Conservation (phyloP, 2,329 filamentous ascomycete species). For the Alternaria metachromatica region DNA sequence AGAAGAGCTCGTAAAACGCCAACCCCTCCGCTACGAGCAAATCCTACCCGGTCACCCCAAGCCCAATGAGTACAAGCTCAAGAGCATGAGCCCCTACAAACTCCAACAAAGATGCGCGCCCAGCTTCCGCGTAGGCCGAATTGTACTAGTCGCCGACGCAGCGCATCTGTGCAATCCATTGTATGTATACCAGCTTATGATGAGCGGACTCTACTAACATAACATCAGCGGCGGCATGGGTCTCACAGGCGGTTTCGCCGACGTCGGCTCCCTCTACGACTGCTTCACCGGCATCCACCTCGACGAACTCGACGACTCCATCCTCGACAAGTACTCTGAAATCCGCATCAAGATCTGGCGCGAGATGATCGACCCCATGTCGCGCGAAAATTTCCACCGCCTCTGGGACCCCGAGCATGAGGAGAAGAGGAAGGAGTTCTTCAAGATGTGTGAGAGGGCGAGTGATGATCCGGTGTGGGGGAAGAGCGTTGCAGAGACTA, state of each 20-base stretch:
- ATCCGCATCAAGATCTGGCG: slow-evolving; percentile 43
- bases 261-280: slow-evolving; percentile 67
- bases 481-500: slow-evolving; percentile 32
- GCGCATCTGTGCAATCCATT: slow-evolving; percentile 65
- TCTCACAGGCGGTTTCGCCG: slow-evolving; percentile 69
- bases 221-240: slow-evolving; percentile 62
- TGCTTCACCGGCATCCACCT: slow-evolving; percentile 56
- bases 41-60: slow-evolving; percentile 67
- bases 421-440: slow-evolving; percentile 43
- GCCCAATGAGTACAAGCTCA: slow-evolving; percentile 63
- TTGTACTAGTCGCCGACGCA: slow-evolving; percentile 66
- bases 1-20: slow-evolving; percentile 62
- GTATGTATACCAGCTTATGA: slow-evolving; percentile 16
- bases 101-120: slow-evolving; percentile 67
- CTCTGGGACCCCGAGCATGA: slow-evolving; percentile 39
- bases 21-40: slow-evolving; percentile 62
- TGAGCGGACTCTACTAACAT: neutral
- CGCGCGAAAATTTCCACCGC: slow-evolving; percentile 51
- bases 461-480: slow-evolving; percentile 38
- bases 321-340: slow-evolving; percentile 46
- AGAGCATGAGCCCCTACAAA: slow-evolving; percentile 66
- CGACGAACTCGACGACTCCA: slow-evolving; percentile 42
- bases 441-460: slow-evolving; percentile 40
- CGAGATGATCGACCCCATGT: slow-evolving; percentile 47
- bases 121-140: slow-evolving; percentile 63